phyloP scores from a whole-genome alignment of 73 alveolate species.

The Paramecium biaurelia region DNA sequence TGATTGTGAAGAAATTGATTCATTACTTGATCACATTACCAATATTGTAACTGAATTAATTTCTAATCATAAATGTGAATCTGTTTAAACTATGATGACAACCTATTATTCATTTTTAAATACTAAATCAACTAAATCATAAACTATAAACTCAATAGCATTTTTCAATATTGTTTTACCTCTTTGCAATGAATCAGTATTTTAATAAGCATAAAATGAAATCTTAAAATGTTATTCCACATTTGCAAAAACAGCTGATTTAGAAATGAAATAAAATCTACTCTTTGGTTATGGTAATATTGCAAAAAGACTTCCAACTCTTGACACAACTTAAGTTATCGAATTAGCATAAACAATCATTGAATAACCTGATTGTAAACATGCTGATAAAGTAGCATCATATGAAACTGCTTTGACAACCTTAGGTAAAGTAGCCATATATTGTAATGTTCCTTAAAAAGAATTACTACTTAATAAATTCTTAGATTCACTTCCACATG shows the following conservation, averaged over 20 bases:
- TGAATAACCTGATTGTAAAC: not conserved
- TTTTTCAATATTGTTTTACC: constrained; percentile 42
- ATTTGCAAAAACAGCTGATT: constrained; percentile 4
- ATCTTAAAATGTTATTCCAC: not conserved
- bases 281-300: constrained; percentile 28
- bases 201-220: constrained; percentile 17
- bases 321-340: not conserved
- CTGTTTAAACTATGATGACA: constrained; percentile 18
- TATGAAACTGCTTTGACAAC: constrained; percentile 54
- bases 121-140: not conserved
- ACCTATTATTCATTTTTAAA: not conserved
- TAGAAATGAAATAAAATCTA: not conserved
- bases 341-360: constrained; percentile 5
- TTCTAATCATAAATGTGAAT: not conserved
- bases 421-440: constrained; percentile 22
- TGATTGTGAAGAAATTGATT: constrained; percentile 41
- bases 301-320: constrained; percentile 9
- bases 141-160: constrained; percentile 1
- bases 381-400: not conserved
- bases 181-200: not conserved
- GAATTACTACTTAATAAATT: not conserved
- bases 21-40: not conserved
- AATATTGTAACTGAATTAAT: constrained; percentile 29
- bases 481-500: constrained; percentile 17
- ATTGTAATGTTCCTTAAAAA: not conserved